Conservation (phyloP, 1,139 yeast genomes). For the Lipomyces yarrowii region DNA sequence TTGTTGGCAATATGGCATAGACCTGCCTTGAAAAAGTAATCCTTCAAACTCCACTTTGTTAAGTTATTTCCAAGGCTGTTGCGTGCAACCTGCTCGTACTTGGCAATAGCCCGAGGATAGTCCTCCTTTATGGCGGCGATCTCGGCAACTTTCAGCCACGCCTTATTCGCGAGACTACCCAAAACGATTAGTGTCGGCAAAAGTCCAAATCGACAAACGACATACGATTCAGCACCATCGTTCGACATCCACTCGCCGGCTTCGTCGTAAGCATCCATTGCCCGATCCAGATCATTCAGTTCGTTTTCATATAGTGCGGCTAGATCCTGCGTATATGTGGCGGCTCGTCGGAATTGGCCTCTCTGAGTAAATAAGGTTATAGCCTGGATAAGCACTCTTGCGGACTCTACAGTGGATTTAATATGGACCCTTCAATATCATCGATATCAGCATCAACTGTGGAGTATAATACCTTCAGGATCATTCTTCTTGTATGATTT, state of each 20-base stretch:
- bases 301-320: conserved; percentile 83
- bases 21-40: conserved; percentile 81
- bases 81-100: conserved; percentile 76
- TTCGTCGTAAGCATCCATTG: conserved; percentile 78
- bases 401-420: conserved; percentile 57
- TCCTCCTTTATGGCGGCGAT: conserved; percentile 75
- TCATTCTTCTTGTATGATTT: conserved; percentile 76
- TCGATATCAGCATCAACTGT: background rate
- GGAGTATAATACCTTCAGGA: conserved; percentile 47
- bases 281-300: conserved; percentile 64
- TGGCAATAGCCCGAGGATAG: conserved; percentile 71
- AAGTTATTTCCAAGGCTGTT: conserved; percentile 73
- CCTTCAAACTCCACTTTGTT: conserved; percentile 90
- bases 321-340: conserved; percentile 87
- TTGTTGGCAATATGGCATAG: conserved; percentile 80
- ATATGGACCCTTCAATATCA: background rate
- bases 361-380: conserved; percentile 80
- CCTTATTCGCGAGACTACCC: conserved; percentile 68
- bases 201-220: background rate
- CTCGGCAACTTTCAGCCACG: conserved; percentile 88
- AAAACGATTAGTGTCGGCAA: background rate
- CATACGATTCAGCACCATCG: conserved; percentile 82
- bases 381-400: conserved; percentile 72
- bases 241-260: conserved; percentile 97
- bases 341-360: conserved; percentile 96